Conservation (phyloP, 225 moss, liverwort and hornwort species). For the Polytrichum formosum region DNA sequence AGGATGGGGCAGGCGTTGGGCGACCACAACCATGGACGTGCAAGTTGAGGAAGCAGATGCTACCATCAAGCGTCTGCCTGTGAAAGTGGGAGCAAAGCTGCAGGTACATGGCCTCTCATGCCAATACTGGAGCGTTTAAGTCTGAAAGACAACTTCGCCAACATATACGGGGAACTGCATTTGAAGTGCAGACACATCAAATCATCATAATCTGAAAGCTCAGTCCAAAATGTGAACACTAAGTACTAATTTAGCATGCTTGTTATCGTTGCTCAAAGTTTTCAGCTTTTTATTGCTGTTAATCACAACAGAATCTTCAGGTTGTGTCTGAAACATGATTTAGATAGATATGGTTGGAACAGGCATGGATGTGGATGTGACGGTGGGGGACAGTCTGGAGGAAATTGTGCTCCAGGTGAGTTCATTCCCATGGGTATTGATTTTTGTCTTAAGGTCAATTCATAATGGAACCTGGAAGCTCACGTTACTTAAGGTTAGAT, state of each 20-base stretch:
- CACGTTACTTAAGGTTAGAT: too few species aligned
- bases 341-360: conserved; percentile 65
- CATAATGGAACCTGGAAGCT: too few species aligned
- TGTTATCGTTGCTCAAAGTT: conserved; percentile 2
- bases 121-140: background rate
- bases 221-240: background rate
- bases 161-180: too few species aligned
- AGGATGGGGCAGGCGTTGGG: conserved; percentile 28
- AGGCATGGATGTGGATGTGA: conserved; percentile 54
- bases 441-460: background rate
- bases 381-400: conserved; percentile 66
- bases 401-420: conserved; percentile 62
- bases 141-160: too few species aligned
- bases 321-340: conserved; percentile 34
- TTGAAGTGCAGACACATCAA: too few species aligned
- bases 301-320: background rate
- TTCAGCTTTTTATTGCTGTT: conserved; percentile 8
- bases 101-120: conserved; percentile 23
- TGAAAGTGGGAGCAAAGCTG: conserved; percentile 56
- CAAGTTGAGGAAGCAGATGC: conserved; percentile 23
- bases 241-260: background rate
- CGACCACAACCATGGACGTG: conserved; percentile 25
- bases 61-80: conserved; percentile 38
- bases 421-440: conserved; percentile 5
- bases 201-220: conserved; percentile 3